Base-by-base conservation (phyloP, 495 filamentous ascomycete genomes). In the Letharia columbiana region DNA sequence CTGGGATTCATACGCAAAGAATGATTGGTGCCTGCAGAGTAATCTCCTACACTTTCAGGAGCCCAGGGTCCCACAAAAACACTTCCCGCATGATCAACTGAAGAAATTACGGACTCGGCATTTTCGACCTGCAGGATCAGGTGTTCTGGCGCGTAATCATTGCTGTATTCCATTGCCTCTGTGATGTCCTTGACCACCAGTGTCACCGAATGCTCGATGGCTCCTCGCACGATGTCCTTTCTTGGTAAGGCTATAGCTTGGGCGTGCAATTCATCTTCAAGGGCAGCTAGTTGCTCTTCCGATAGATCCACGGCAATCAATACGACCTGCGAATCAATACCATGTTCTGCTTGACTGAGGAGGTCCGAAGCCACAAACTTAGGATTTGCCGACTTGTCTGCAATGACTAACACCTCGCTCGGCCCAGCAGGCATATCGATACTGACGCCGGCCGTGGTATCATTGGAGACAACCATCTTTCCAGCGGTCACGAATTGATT, bases 401-500 rank as follows among this genome's bases (percentile, higher is more conserved):
- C 95, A 45, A 98, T 83, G 49, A 98, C 94, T 10, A 98, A 85
- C 4, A 98, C 93, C 75, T 98, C 94, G 56, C 91, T 96, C 6
- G 94, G 94, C 13, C 94, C 94, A 49, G 94, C 94, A 15, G 94
- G 94, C 94, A 98, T 98, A 74, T 98, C 94, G 73, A 98, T 98
- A 76, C 89, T 87, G 20, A 98, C 94, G 42, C 89, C 87, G 2
- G 94, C 94, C 61, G 89, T 92, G 44, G 94, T 97, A 73, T 98
- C 95, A 76, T 98, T 98, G 73, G 87, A 87, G 11, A 98, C 94
- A 65, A 89, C 77, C 94, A 98, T 98, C 85, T 98, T 98, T 60
- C 90, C 94, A 0, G 95, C 94, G 0, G 94, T 98, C 39, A 98
- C 95, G 72, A 98, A 98, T 77, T 98, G 94, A 77, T 98, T 98